These are phyloP conservation scores for Aspergillus egyptiacus DNA, from an alignment of 495 filamentous ascomycete genomes.

Conservation along the genomic window DNA sequence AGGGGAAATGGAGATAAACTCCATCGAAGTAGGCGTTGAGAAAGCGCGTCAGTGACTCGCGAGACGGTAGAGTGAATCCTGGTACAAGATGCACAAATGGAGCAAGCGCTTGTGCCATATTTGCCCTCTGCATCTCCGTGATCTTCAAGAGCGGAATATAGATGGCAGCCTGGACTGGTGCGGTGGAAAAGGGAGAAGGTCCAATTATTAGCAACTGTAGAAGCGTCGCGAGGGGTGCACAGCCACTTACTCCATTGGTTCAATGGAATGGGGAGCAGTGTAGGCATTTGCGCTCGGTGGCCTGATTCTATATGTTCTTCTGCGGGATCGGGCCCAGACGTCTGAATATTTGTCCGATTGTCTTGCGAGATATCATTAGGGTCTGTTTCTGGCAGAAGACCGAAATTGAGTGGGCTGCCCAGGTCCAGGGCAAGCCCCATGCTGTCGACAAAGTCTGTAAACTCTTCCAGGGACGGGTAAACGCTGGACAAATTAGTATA, in stretches of 20 bases:
- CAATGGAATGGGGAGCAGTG: too few species aligned
- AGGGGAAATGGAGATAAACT: slow-evolving; percentile 22
- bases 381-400: not conserved
- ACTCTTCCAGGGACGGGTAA: slow-evolving; percentile 11
- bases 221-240: too few species aligned
- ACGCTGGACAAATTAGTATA: too few species aligned
- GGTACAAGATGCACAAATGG: not conserved
- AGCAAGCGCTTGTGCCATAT: slow-evolving; percentile 1
- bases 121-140: slow-evolving; percentile 11
- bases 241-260: too few species aligned
- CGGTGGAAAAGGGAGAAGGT: too few species aligned
- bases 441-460: slow-evolving; percentile 16
- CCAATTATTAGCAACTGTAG: too few species aligned
- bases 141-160: slow-evolving; percentile 6
- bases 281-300: not conserved
- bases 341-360: too few species aligned
- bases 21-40: slow-evolving; percentile 20
- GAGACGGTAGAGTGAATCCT: slow-evolving; percentile 6
- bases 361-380: too few species aligned
- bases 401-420: slow-evolving; percentile 7
- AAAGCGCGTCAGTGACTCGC: slow-evolving; percentile 19
- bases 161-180: too few species aligned
- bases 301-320: not conserved
- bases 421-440: slow-evolving; percentile 14
- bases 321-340: too few species aligned